Conservation (phyloP, 2,329 filamentous ascomycete genomes). For the Fusarium mexicanum region DNA sequence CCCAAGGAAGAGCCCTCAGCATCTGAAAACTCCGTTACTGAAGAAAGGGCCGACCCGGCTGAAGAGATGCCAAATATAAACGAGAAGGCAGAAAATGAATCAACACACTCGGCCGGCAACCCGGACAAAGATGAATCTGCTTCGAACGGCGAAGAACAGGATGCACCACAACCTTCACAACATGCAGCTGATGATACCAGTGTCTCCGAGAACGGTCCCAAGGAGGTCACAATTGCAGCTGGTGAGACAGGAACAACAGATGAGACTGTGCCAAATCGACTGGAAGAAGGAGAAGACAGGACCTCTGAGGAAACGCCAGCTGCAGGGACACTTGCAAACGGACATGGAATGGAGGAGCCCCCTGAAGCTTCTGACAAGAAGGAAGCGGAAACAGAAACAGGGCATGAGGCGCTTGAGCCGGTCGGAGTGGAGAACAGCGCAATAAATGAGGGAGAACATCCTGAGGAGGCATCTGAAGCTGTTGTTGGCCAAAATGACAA, state of each 20-base stretch:
- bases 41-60: background rate
- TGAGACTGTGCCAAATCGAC: background rate
- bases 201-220: background rate
- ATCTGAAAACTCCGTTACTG: background rate
- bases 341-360: background rate
- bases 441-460: background rate
- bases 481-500: background rate
- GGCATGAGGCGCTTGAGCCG: background rate
- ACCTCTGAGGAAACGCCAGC: conserved; percentile 4
- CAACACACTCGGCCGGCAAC: background rate
- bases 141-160: background rate
- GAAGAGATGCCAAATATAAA: background rate
- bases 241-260: conserved; percentile 5
- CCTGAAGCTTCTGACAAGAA: conserved; percentile 5
- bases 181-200: background rate
- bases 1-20: conserved; percentile 1
- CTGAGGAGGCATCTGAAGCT: conserved; percentile 3
- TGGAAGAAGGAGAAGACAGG: conserved; percentile 6
- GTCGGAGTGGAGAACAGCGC: background rate
- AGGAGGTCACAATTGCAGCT: background rate
- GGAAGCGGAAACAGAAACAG: background rate
- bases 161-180: background rate
- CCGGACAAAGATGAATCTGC: background rate
- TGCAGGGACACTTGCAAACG: background rate
- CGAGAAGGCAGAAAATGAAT: background rate